phyloP scores from a whole-genome alignment of 495 filamentous ascomycete species.

The Thermothielavioides terrestris region DNA sequence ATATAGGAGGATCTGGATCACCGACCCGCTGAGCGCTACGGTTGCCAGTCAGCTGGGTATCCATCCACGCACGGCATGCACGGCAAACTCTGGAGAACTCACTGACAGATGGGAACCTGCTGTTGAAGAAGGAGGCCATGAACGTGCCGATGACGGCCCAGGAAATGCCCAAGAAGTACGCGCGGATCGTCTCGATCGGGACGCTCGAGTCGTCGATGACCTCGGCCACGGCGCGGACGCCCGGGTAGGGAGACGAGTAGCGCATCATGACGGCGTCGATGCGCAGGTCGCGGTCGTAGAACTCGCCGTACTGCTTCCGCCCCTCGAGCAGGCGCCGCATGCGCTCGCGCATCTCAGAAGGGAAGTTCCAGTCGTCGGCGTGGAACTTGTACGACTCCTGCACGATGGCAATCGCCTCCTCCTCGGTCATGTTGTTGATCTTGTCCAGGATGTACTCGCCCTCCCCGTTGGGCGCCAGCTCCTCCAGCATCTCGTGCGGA shows the following conservation, averaged over 20 bases:
- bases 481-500: conserved; percentile 28
- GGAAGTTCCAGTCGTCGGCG: conserved; percentile 35
- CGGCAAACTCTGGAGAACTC: conserved; percentile 1
- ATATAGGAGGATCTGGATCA: conserved; percentile 34
- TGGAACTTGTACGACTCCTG: conserved; percentile 25
- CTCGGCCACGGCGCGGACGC: conserved; percentile 37
- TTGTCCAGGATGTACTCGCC: conserved; percentile 31
- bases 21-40: conserved; percentile 24
- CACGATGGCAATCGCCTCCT: conserved; percentile 30
- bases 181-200: conserved; percentile 32
- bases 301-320: conserved; percentile 28
- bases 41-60: too few relatives aligned
- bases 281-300: conserved; percentile 31
- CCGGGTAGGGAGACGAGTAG: conserved; percentile 37
- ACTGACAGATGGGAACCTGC: conserved; percentile 29
- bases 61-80: too few relatives aligned
- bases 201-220: conserved; percentile 25
- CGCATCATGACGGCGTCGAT: conserved; percentile 32
- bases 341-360: conserved; percentile 24
- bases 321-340: conserved; percentile 23
- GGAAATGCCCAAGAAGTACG: conserved; percentile 33
- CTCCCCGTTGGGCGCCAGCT: conserved; percentile 31
- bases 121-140: conserved; percentile 35
- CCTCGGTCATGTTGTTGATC: conserved; percentile 30
- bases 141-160: conserved; percentile 33